Evolutionary conservation across 2,329 filamentous ascomycete species (phyloP).

Genomic region (Esteya vermicola): DNA sequence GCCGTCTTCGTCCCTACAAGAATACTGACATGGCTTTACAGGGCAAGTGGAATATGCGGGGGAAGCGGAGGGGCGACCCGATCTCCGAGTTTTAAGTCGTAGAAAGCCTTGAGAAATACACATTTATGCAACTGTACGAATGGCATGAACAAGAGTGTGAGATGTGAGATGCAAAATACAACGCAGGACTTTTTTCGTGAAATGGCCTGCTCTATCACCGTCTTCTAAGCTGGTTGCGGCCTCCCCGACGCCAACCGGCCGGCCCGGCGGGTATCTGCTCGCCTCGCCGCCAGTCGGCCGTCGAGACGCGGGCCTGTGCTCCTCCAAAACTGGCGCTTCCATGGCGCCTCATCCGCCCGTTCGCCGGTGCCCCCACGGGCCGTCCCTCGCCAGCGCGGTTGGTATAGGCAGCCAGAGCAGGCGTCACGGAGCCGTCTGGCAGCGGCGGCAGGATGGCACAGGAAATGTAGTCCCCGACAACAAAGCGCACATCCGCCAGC

Average conservation of each 20-base stretch:
- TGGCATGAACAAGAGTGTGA: too few relatives aligned
- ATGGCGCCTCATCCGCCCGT: not conserved
- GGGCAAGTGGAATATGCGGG: slow-evolving; percentile 78
- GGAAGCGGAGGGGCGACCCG: slow-evolving; percentile 79
- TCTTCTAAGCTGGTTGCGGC: too few relatives aligned
- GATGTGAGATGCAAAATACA: too few relatives aligned
- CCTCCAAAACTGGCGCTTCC: too few relatives aligned
- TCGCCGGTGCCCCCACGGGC: not conserved
- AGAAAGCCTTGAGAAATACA: not conserved
- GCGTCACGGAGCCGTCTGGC: slow-evolving; percentile 51
- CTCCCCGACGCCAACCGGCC: too few relatives aligned
- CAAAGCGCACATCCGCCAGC: slow-evolving; percentile 62
- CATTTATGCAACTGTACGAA: too few relatives aligned
- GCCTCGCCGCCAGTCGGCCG: too few relatives aligned
- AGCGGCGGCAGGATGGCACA: slow-evolving; percentile 68
- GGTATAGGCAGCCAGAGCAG: slow-evolving; percentile 35
- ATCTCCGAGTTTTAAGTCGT: slow-evolving; percentile 57
- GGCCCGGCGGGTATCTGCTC: too few relatives aligned
- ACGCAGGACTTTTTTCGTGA: too few relatives aligned
- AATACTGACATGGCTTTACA: slow-evolving; percentile 20
- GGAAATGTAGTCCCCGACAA: slow-evolving; percentile 78
- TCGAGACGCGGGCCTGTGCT: too few relatives aligned
- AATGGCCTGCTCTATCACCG: too few relatives aligned
- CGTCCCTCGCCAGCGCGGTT: slow-evolving; percentile 26
- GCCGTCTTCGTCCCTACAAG: not conserved